Evolutionary conservation across 164 flowering plant genomes (phyloP).

Genomic region (Liquidambar formosana): DNA sequence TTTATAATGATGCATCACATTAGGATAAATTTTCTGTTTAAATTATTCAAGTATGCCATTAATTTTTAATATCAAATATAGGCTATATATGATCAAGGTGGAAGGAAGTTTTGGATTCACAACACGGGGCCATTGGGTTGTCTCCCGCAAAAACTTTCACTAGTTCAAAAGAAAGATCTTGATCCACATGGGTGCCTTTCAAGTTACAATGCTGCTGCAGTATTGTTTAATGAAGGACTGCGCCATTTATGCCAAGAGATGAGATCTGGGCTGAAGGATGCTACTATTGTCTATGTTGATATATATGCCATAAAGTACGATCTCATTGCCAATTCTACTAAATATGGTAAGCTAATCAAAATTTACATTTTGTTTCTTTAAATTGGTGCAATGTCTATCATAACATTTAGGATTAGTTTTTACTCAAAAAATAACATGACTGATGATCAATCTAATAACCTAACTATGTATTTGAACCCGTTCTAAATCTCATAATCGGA

Average conservation of each 20-base stretch:
- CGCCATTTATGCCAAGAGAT: slow-evolving; percentile 34
- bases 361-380: too few species aligned
- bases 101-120: slow-evolving; percentile 76
- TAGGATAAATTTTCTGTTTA: too few species aligned
- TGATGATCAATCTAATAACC: too few species aligned
- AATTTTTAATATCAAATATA: slow-evolving; percentile 9
- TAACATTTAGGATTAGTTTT: too few species aligned
- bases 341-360: slow-evolving; percentile 47
- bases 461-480: too few species aligned
- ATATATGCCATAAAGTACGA: slow-evolving; percentile 58
- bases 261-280: slow-evolving; percentile 37
- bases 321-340: slow-evolving; percentile 54
- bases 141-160: slow-evolving; percentile 58
- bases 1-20: too few species aligned
- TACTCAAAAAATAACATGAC: too few species aligned
- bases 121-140: slow-evolving; percentile 82
- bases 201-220: slow-evolving; percentile 51
- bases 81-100: slow-evolving; percentile 56
- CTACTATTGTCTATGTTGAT: slow-evolving; percentile 54
- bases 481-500: too few species aligned
- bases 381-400: too few species aligned
- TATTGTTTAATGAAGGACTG: slow-evolving; percentile 47
- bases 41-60: too few species aligned
- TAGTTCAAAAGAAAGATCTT: slow-evolving; percentile 30
- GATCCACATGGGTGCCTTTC: slow-evolving; percentile 56